These are phyloP conservation scores for Aurinia saxatilis DNA, from an alignment of 345 rosid species.

Conservation along the genomic window DNA sequence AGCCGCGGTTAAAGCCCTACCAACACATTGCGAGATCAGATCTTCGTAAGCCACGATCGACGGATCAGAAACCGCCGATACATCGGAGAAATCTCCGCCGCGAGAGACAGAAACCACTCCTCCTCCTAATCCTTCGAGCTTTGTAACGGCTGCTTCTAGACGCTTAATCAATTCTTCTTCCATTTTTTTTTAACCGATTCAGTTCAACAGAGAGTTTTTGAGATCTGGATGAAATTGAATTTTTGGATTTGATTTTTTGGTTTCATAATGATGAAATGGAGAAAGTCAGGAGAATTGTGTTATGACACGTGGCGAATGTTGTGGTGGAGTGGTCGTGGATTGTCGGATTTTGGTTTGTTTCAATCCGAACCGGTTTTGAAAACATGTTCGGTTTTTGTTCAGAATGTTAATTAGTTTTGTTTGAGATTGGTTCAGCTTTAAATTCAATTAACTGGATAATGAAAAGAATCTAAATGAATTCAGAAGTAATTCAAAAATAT, in stretches of 20 bases:
- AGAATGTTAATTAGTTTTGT: no score
- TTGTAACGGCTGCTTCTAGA: slow-evolving; percentile 74
- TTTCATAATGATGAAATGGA: slow-evolving; percentile 8
- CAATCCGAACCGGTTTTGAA: not conserved
- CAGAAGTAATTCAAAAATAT: no score
- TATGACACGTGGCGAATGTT: slow-evolving; percentile 33
- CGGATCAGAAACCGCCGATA: slow-evolving; percentile 44
- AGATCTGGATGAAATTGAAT: slow-evolving; percentile 16
- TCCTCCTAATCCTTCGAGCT: slow-evolving; percentile 55
- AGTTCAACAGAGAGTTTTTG: not conserved
- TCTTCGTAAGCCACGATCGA: slow-evolving; percentile 74
- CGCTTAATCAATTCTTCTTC: slow-evolving; percentile 67
- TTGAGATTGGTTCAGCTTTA: no score
- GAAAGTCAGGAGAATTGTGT: slow-evolving; percentile 8
- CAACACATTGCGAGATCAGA: slow-evolving; percentile 44
- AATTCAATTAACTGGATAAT: no score
- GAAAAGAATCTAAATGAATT: no score
- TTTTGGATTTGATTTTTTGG: slow-evolving; percentile 9
- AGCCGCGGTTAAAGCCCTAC: slow-evolving; percentile 56
- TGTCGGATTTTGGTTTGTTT: not conserved
- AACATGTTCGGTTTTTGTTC: not conserved
- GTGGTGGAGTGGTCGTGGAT: slow-evolving; percentile 19
- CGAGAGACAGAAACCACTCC: slow-evolving; percentile 19
- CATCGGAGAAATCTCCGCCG: slow-evolving; percentile 29
- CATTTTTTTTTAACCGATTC: no score